Evolutionary conservation across 306 rosid species (phyloP), one percentile per base, ranked within the genome.

Genomic region (Spatholobus suberectus): DNA sequence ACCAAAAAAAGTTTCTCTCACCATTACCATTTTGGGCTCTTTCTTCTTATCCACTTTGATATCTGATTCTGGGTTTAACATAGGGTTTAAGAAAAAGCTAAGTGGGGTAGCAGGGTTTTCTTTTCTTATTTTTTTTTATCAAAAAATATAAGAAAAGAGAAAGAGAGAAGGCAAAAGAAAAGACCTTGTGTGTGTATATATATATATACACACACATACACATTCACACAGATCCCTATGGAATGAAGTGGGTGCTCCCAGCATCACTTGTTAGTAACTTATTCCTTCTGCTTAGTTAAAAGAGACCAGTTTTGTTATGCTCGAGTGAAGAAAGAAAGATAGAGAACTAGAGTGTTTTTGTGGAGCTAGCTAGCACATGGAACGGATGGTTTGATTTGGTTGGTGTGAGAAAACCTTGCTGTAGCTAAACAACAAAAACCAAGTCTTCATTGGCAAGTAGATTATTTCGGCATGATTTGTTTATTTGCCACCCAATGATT

Each of bases 161-260:
- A 58, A 4, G 21, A 58, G 12, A 51, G 3, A 14, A 17, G 4
- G 1, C 7, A 61, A 61, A 32, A 26, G 14, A 26, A 32, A 15
- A 66, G 46, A 66, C 17, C 8, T 37, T 66, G 47, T 66, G 35
- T 66, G 35, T 47, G 20, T 66, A 6, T 66, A 9, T 66, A 6
- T 66, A 9, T 66, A 37, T 35, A 66, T 66, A 35, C 47, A 8
- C 23, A 23, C 8, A 44, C 26, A 73, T 68, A 58, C 63, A 82
- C 75, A n/a, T n/a, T n/a, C n/a, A 85, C 96, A 92, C 96, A 89
- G 96, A 94, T 94, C 97, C 96, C 97, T 76, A 92, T 89, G 90
- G 90, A 85, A 86, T 89, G 84, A 85, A 73, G 83, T 70, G 88
- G 86, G 84, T 89, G 91, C 86, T 67, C 83, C 85, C 77, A 77